Percentiles rank a stretch among this genome's conserved stretches.
phyloP scores from a whole-genome alignment of 1,284 basidiomycete genomes.

The Inonotus obliquus region DNA sequence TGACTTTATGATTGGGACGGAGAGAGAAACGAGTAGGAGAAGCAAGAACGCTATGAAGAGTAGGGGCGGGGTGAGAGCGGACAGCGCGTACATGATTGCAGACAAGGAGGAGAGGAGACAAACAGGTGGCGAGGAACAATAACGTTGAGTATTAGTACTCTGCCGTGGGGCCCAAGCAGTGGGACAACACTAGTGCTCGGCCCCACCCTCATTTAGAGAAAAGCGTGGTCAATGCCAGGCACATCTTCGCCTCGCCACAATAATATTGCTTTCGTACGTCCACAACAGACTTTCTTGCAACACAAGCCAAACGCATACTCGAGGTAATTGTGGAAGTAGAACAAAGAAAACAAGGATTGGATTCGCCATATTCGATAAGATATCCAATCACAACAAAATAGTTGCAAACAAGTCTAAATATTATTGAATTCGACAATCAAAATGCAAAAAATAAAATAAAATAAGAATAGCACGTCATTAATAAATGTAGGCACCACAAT shows the following conservation, averaged over 20 bases:
- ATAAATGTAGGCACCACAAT: slow-evolving; percentile 5
- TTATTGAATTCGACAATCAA: background rate
- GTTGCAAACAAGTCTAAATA: background rate
- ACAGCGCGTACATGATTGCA: slow-evolving; percentile 29
- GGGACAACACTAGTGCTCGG: background rate
- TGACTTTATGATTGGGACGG: slow-evolving; percentile 52
- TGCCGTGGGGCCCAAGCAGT: too few species aligned
- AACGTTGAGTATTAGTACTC: background rate
- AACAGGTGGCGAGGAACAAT: background rate
- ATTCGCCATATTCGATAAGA: too few species aligned
- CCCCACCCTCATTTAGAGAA: background rate
- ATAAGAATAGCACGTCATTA: background rate
- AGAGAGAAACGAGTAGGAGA: slow-evolving; percentile 52
- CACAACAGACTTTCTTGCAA: too few species aligned
- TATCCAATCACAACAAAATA: background rate
- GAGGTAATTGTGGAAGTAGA: too few species aligned
- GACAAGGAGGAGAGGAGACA: background rate
- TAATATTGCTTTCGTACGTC: too few species aligned
- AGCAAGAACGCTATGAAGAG: slow-evolving; percentile 48
- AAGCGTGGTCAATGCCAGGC: background rate
- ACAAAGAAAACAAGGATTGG: too few species aligned
- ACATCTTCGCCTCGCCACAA: background rate
- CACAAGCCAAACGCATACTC: too few species aligned
- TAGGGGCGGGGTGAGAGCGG: slow-evolving; percentile 37
- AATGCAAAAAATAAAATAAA: background rate